Percentiles rank a stretch among this genome's conserved stretches.
Conservation (phyloP, 2,329 filamentous ascomycete genomes). For the Hypoxylon sp. region DNA sequence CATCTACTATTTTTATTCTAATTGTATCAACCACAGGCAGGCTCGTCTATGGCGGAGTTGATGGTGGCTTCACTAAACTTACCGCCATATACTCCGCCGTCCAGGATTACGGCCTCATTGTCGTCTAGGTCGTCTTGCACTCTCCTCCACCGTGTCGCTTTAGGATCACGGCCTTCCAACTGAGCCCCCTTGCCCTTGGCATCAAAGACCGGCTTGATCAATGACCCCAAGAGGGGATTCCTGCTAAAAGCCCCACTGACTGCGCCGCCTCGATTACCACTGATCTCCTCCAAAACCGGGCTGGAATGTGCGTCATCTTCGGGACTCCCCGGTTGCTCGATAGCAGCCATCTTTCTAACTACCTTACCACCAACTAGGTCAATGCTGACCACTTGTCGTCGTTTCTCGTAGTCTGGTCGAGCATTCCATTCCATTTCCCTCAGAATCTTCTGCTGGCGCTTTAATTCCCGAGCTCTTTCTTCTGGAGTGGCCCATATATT, state of each 20-base stretch:
- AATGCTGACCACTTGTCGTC: conserved; percentile 85
- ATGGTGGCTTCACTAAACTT: conserved; percentile 27
- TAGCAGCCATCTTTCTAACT: conserved; percentile 76
- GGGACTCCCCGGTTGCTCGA: conserved; percentile 70
- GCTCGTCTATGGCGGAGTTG: conserved; percentile 54
- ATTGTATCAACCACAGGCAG: conserved; percentile 54
- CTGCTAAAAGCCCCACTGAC: conserved; percentile 73
- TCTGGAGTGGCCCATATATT: conserved; percentile 88
- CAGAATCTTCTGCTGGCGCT: conserved; percentile 85
- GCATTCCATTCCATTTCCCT: conserved; percentile 90
- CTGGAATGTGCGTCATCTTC: conserved; percentile 55
- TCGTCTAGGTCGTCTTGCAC: conserved; percentile 72
- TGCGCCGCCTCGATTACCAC: conserved; percentile 52
- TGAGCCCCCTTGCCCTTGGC: conserved; percentile 65
- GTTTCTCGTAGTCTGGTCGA: conserved; percentile 89
- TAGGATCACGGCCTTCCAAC: conserved; percentile 59
- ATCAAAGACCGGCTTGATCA: conserved; percentile 75
- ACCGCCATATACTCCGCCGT: conserved; percentile 66
- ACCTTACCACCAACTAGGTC: conserved; percentile 84
- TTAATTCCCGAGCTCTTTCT: conserved; percentile 85
- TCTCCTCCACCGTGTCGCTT: conserved; percentile 66
- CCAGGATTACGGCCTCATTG: conserved; percentile 70
- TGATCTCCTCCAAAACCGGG: conserved; percentile 52
- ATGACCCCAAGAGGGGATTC: conserved; percentile 74
- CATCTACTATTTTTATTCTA: not conserved